phyloP scores from a whole-genome alignment of 805 yeast species.

The Kazachstania africana region DNA sequence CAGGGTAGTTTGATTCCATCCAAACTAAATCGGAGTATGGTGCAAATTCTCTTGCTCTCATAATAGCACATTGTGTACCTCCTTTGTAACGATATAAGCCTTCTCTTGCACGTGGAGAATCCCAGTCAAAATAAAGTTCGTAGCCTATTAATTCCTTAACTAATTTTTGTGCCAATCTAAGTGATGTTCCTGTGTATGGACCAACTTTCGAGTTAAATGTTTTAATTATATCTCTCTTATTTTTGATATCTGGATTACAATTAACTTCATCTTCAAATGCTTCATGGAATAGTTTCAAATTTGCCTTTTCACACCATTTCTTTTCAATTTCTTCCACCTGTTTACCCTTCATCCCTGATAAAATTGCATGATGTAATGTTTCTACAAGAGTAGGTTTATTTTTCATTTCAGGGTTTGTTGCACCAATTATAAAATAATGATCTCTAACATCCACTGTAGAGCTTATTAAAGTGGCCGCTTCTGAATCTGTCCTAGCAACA shows the following conservation, averaged over 20 bases:
- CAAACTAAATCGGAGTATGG: conserved; percentile 93
- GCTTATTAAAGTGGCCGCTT: conserved; percentile 90
- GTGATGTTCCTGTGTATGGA: conserved; percentile 65
- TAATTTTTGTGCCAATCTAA: conserved; percentile 65
- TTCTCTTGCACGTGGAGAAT: conserved; percentile 86
- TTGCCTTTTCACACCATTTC: conserved; percentile 75
- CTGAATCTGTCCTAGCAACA: conserved; percentile 95
- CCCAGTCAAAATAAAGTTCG: conserved; percentile 90
- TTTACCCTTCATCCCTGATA: conserved; percentile 57
- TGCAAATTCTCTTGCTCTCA: conserved; percentile 90
- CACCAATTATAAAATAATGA: conserved; percentile 83
- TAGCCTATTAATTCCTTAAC: conserved; percentile 69
- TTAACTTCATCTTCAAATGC: conserved; percentile 80
- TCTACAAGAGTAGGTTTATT: conserved; percentile 37
- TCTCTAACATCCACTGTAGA: conserved; percentile 92
- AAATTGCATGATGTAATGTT: conserved; percentile 74
- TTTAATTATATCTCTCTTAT: conserved; percentile 44
- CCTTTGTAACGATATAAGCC: conserved; percentile 94
- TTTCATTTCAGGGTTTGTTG: conserved; percentile 75
- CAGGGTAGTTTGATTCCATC: conserved; percentile 97
- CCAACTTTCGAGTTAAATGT: conserved; percentile 57
- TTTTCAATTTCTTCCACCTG: conserved; percentile 62
- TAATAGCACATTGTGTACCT: conserved; percentile 94
- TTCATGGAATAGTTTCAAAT: conserved; percentile 78
- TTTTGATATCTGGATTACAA: conserved; percentile 32